Evolutionary conservation across 2,329 filamentous ascomycete species (phyloP).

Genomic region (Hypoxylon sp.): DNA sequence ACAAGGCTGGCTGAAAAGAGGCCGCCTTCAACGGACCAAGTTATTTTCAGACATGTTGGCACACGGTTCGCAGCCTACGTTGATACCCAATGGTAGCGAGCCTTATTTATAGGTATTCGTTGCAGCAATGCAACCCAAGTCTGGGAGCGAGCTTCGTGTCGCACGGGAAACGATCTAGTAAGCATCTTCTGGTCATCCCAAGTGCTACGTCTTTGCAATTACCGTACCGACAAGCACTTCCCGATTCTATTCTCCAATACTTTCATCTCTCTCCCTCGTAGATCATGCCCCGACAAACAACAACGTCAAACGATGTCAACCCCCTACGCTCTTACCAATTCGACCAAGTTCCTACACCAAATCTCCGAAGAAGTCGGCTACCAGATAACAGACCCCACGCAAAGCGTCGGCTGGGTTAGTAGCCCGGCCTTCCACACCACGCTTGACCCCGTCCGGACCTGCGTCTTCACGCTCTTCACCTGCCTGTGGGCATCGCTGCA

Average conservation of each 20-base stretch:
- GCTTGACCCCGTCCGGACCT: slow-evolving; percentile 8
- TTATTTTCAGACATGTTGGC: neutral
- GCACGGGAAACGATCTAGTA: neutral
- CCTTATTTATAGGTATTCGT: neutral
- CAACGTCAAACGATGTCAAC: neutral
- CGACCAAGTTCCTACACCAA: slow-evolving; percentile 4
- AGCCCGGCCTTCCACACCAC: slow-evolving; percentile 1
- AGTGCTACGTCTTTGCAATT: too few species aligned
- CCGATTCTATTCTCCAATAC: neutral
- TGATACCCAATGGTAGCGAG: neutral
- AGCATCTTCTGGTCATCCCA: neutral
- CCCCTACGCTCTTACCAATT: neutral
- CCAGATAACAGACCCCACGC: neutral
- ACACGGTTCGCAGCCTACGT: neutral
- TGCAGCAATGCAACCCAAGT: neutral
- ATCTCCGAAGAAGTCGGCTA: slow-evolving; percentile 8
- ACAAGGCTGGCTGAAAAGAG: neutral
- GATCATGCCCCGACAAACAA: neutral
- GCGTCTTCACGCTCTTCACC: slow-evolving; percentile 1
- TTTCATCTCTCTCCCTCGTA: too few species aligned
- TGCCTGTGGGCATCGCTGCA: slow-evolving; percentile 7
- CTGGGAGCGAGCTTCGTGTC: neutral
- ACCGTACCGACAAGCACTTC: too few species aligned
- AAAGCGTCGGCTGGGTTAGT: slow-evolving; percentile 6
- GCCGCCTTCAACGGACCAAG: neutral